phyloP scores from a whole-genome alignment of 2,329 filamentous ascomycete species.

The Neonectria faginata region DNA sequence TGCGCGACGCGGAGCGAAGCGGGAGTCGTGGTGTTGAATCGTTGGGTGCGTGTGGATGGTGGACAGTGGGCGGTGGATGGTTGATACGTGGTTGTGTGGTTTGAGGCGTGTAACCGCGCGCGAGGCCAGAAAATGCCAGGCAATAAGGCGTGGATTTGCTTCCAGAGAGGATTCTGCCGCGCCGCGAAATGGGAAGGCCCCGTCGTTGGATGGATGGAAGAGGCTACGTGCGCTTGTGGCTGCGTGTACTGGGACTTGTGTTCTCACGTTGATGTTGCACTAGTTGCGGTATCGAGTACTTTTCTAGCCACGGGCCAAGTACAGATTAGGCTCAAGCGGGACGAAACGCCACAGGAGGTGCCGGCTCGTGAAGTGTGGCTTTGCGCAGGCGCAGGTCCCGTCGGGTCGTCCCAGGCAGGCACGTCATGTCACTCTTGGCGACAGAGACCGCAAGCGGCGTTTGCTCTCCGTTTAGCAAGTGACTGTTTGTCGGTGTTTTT shows the following conservation, averaged over 20 bases:
- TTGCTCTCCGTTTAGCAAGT: neutral
- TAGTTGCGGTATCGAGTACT: slow-evolving; percentile 4
- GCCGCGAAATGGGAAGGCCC: slow-evolving; percentile 38
- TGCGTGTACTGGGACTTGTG: slow-evolving; percentile 32
- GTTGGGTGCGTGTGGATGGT: slow-evolving; percentile 28
- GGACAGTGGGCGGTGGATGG: slow-evolving; percentile 31
- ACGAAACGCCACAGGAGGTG: neutral
- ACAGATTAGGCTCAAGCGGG: neutral
- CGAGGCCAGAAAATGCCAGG: slow-evolving; percentile 32
- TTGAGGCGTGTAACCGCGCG: slow-evolving; percentile 34
- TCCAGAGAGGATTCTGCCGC: slow-evolving; percentile 44
- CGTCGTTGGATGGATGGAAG: slow-evolving; percentile 29
- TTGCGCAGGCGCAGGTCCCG: too few relatives aligned
- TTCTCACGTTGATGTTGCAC: neutral
- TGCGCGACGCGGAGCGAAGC: slow-evolving; percentile 30
- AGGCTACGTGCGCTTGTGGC: slow-evolving; percentile 10
- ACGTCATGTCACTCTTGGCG: neutral
- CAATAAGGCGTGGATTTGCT: slow-evolving; percentile 35
- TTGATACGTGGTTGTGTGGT: slow-evolving; percentile 16
- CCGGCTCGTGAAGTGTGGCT: neutral
- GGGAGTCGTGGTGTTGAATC: slow-evolving; percentile 27
- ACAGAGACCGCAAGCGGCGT: neutral
- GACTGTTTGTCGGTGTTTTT: too few relatives aligned
- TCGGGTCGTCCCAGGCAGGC: neutral
- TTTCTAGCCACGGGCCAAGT: neutral